These are phyloP conservation scores for Serpula lacrymans DNA, from an alignment of 768 basidiomycete species.

Conservation along the genomic window DNA sequence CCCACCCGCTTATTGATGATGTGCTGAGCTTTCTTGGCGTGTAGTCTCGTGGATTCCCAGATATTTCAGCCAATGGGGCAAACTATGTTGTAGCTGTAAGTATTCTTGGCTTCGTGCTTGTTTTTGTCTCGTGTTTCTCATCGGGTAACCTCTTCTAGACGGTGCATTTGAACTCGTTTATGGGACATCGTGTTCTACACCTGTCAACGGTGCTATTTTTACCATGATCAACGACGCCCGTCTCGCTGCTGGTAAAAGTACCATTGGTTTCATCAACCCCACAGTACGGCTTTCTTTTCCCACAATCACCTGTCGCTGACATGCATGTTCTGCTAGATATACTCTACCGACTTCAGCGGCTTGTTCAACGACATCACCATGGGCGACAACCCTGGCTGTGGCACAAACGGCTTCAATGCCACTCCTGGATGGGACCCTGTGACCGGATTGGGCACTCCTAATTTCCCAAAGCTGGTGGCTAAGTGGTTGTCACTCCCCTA, in stretches of 20 bases:
- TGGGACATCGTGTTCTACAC: conserved; percentile 34
- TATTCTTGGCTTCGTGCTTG: conserved; percentile 6
- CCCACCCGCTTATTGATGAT: neutral
- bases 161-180: conserved; percentile 22
- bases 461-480: conserved; percentile 36
- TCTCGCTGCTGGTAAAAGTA: conserved; percentile 25
- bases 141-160: conserved; percentile 20
- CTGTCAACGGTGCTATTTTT: conserved; percentile 28
- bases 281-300: conserved; percentile 24
- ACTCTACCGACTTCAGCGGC: conserved; percentile 35
- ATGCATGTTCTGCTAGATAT: conserved; percentile 34
- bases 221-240: conserved; percentile 39
- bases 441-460: conserved; percentile 46
- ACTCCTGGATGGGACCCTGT: conserved; percentile 41
- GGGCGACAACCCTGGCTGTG: conserved; percentile 44
- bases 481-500: conserved; percentile 36
- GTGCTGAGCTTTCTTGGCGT: conserved; percentile 20
- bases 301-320: conserved; percentile 37
- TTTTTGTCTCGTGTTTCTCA: conserved; percentile 9
- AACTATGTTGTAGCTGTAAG: conserved; percentile 20
- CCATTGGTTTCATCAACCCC: conserved; percentile 45
- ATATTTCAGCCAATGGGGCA: conserved; percentile 36
- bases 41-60: conserved; percentile 34
- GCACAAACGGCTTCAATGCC: conserved; percentile 34
- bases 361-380: conserved; percentile 49